Conservation (phyloP, 257 asterid species). For the Capsicum rhomboideum region DNA sequence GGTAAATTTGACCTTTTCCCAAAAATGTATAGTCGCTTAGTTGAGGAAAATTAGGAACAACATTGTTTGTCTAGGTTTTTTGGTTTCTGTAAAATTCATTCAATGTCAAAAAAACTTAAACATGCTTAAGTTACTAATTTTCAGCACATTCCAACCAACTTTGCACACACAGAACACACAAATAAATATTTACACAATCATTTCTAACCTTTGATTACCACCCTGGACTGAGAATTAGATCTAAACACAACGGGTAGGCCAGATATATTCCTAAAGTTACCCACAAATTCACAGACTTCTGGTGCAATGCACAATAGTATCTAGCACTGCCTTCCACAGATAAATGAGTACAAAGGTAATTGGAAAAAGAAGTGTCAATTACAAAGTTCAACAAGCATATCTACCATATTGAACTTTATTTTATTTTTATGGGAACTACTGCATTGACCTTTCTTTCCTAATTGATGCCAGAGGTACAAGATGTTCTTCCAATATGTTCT, state of each 20-base stretch:
- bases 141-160: not conserved
- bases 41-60: not conserved
- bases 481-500: not conserved
- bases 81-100: not conserved
- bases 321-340: not conserved
- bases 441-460: not conserved
- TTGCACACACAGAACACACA: not conserved
- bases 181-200: too few relatives aligned
- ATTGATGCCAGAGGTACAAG: not conserved
- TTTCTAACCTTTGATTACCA: too few relatives aligned
- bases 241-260: not conserved
- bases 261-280: not conserved
- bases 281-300: not conserved
- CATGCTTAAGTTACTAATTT: not conserved
- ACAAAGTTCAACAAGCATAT: not conserved
- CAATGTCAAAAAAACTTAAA: not conserved
- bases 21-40: not conserved
- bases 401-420: not conserved
- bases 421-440: not conserved
- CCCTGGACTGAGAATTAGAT: too few relatives aligned
- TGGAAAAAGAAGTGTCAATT: not conserved
- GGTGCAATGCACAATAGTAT: not conserved
- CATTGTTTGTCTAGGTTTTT: not conserved
- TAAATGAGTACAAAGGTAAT: not conserved
- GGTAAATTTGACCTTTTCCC: not conserved